phyloP scores from a whole-genome alignment of 371 early-diverging fungal species.

The Smittium culicis region DNA sequence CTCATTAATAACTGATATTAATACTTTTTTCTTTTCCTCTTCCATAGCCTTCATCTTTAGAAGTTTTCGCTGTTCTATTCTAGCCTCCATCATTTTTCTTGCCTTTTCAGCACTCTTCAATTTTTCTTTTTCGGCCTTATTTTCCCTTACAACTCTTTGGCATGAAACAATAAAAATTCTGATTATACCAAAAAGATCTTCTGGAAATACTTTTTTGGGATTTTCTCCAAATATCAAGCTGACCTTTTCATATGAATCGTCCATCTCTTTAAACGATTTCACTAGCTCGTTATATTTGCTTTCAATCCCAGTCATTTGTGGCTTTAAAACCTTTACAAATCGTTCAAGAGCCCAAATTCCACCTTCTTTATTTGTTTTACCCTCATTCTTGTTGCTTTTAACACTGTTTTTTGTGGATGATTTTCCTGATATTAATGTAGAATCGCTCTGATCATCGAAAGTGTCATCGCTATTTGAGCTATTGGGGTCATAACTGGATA shows the following conservation, averaged over 20 bases:
- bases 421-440: not conserved
- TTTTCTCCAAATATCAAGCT: conserved; percentile 72
- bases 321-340: conserved; percentile 25
- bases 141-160: conserved; percentile 43
- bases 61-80: conserved; percentile 10
- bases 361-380: not conserved
- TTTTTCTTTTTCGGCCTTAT: conserved; percentile 37
- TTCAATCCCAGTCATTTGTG: conserved; percentile 37
- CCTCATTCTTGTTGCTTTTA: not conserved
- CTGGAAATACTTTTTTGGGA: conserved; percentile 55
- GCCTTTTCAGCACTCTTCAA: conserved; percentile 25
- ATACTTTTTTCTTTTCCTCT: not conserved
- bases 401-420: not conserved
- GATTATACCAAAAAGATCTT: conserved; percentile 79
- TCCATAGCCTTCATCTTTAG: conserved; percentile 3
- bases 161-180: conserved; percentile 63
- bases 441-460: conserved; percentile 24
- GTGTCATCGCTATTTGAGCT: conserved; percentile 19
- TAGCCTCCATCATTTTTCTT: conserved; percentile 31
- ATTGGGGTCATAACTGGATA: too few species aligned
- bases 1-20: not conserved
- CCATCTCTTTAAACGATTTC: conserved; percentile 40
- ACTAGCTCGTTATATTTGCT: conserved; percentile 50
- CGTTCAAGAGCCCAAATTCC: conserved; percentile 23
- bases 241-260: conserved; percentile 47